Evolutionary conservation across 2,329 filamentous ascomycete species (phyloP), one percentile per base, ranked within the genome.

Genomic region (Boeremia lycopersici): DNA sequence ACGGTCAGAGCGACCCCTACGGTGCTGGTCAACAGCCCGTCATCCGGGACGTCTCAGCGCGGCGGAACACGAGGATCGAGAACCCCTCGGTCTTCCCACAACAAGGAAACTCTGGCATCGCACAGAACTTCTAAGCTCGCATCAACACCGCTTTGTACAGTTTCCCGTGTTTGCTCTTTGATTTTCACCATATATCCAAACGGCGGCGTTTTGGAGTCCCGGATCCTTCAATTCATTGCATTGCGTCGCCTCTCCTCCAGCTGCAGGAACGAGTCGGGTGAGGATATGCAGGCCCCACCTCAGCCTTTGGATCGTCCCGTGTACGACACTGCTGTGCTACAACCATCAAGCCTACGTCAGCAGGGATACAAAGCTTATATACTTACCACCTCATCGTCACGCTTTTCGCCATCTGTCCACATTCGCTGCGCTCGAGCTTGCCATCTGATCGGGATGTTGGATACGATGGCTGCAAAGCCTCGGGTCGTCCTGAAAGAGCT

Each of bases 11-110:
- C 45, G 77, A 78, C 4, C 85, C 84, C 60, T 82, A 81, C 34
- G 78, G 77, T 34, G 77, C 74, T 28, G 87, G 65, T 26, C 74
- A 79, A 53, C 88, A 90, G 69, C 92, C 95, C 1, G 85, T 99
- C 47, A 97, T 99, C 61, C 86, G 93, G 51, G 95, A 99, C 74
- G 95, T 98, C 62, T 89, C 89, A 60, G 95, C 95, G 26, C 83
- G 95, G 64, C 86, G 95, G 62, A 97, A 97, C 78, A 97, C 95
- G 11, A 86, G 93, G 59, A 98, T 99, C 69, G 93, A 98, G 78
- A 96, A 89, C 72, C 89, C 91, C 2, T 86, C 90, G 39, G 90
- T 95, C 59, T 96, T 90, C 69, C 93, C 93, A 10, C 91, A 96
- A 71, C 92, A 96, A 79, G 86, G 85, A 30, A 96, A 90, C 68